Percentiles rank a stretch among this genome's conserved stretches.
Evolutionary conservation across 1,284 basidiomycete genomes (phyloP).

Genomic region (Clitocybe nebularis): DNA sequence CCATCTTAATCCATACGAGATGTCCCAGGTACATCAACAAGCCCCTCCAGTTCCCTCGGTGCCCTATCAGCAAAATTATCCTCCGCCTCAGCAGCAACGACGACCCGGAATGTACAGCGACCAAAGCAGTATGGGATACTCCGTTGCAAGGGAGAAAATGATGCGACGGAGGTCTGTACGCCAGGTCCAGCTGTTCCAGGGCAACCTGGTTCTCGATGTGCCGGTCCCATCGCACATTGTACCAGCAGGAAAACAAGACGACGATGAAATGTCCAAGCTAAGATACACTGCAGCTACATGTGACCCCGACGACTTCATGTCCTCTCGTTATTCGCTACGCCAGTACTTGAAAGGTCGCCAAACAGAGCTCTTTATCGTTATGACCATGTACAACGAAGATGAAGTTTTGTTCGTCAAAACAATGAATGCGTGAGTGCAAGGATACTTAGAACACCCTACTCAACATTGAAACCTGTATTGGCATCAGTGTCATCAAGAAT

Average conservation of each 20-base stretch:
- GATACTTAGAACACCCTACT: conserved; percentile 3
- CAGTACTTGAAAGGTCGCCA: conserved; percentile 82
- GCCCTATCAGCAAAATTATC: conserved; percentile 43
- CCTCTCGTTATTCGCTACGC: conserved; percentile 74
- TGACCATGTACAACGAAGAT: conserved; percentile 98
- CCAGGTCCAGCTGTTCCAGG: conserved; percentile 78
- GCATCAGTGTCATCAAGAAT: conserved; percentile 80
- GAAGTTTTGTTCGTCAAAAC: conserved; percentile 81
- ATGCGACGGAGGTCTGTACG: conserved; percentile 76
- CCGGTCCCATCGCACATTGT: conserved; percentile 77
- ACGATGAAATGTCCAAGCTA: conserved; percentile 82
- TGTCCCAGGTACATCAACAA: conserved; percentile 43
- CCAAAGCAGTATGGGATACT: conserved; percentile 57
- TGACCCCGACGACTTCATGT: conserved; percentile 87
- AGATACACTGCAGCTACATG: conserved; percentile 92
- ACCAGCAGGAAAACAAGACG: conserved; percentile 55
- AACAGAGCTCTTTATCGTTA: conserved; percentile 93
- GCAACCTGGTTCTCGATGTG: conserved; percentile 81
- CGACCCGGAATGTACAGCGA: conserved; percentile 45
- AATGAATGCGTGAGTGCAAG: conserved; percentile 75
- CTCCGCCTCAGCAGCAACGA: conserved; percentile 49
- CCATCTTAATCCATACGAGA: conserved; percentile 64
- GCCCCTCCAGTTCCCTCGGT: conserved; percentile 53
- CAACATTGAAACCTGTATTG: no score
- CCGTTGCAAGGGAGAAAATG: conserved; percentile 66